Evolutionary conservation across 345 rosid species (phyloP).

Genomic region (Luvunga scandens): DNA sequence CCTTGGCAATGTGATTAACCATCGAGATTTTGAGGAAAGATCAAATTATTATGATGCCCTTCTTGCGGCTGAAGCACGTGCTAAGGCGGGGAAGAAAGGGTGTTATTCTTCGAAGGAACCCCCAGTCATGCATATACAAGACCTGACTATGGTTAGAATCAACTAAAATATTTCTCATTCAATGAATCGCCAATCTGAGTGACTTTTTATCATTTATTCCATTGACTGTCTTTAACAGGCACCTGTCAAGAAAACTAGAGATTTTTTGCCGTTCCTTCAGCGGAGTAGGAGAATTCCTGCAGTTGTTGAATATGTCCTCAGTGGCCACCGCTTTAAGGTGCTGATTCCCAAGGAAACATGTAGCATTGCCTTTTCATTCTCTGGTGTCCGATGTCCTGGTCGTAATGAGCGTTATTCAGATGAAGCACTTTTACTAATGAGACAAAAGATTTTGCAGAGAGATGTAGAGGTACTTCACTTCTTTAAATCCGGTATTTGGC

Average conservation of each 20-base stretch:
- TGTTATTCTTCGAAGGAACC: constrained; percentile 79
- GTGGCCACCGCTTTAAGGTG: constrained; percentile 97
- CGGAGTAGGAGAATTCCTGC: constrained; percentile 77
- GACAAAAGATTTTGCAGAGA: constrained; percentile 93
- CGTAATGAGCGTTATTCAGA: constrained; percentile 89
- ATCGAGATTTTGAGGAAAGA: constrained; percentile 96
- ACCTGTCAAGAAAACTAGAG: constrained; percentile 82
- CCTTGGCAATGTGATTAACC: constrained; percentile 70
- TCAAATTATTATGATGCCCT: constrained; percentile 89
- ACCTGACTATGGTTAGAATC: constrained; percentile 61
- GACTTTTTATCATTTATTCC: not conserved
- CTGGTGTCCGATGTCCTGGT: constrained; percentile 99
- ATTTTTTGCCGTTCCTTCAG: constrained; percentile 80
- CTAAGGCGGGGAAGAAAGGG: constrained; percentile 70
- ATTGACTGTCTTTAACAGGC: constrained; percentile 43
- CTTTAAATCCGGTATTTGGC: constrained; percentile 1
- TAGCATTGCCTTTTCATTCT: constrained; percentile 93
- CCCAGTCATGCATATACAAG: constrained; percentile 75
- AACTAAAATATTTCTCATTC: not conserved
- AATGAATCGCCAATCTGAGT: not conserved
- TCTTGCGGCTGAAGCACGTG: constrained; percentile 92
- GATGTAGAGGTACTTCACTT: constrained; percentile 73
- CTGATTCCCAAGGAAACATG: constrained; percentile 92
- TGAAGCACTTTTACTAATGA: constrained; percentile 92
- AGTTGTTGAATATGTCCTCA: constrained; percentile 89